phyloP scores from a whole-genome alignment of 2,329 filamentous ascomycete genomes.

The Hyphodiscus sp. region DNA sequence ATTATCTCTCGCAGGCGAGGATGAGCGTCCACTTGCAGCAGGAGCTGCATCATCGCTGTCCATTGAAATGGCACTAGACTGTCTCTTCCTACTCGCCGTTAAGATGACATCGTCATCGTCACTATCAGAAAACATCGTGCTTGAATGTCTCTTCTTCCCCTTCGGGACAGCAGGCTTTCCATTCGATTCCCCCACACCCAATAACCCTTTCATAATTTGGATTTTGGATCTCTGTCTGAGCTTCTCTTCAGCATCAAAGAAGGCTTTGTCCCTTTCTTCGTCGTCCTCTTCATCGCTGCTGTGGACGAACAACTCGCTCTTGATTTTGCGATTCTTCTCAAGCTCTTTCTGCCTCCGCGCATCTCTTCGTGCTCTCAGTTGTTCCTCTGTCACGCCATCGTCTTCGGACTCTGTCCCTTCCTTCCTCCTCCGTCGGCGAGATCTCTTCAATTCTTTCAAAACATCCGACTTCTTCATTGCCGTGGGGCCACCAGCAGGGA shows the following conservation, averaged over 20 bases:
- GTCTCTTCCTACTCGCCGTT: slow-evolving; percentile 9
- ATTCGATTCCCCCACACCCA: slow-evolving; percentile 18
- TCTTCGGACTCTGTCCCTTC: slow-evolving; percentile 36
- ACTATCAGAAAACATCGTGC: slow-evolving; percentile 22
- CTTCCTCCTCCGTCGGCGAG: slow-evolving; percentile 38
- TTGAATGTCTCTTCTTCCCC: slow-evolving; percentile 17
- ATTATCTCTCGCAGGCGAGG: slow-evolving; percentile 18
- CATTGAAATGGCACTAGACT: slow-evolving; percentile 8
- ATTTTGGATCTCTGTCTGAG: slow-evolving; percentile 46
- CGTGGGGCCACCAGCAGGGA: slow-evolving; percentile 63
- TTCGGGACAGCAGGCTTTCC: neutral
- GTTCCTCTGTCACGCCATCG: slow-evolving; percentile 48
- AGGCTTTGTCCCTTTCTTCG: slow-evolving; percentile 62
- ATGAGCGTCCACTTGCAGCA: slow-evolving; percentile 21
- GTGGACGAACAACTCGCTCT: slow-evolving; percentile 75
- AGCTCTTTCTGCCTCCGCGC: slow-evolving; percentile 60
- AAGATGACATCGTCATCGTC: slow-evolving; percentile 21
- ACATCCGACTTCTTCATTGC: slow-evolving; percentile 46
- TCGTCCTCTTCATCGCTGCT: slow-evolving; percentile 88
- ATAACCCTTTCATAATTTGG: slow-evolving; percentile 25
- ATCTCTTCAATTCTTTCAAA: slow-evolving; percentile 52
- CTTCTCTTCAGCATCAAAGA: slow-evolving; percentile 71
- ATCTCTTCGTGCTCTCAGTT: slow-evolving; percentile 53
- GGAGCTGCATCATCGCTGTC: slow-evolving; percentile 29
- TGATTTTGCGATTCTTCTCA: slow-evolving; percentile 75